These are phyloP conservation scores for Eustoma russellianum DNA, from an alignment of 257 asterid genomes.

Conservation along the genomic window DNA sequence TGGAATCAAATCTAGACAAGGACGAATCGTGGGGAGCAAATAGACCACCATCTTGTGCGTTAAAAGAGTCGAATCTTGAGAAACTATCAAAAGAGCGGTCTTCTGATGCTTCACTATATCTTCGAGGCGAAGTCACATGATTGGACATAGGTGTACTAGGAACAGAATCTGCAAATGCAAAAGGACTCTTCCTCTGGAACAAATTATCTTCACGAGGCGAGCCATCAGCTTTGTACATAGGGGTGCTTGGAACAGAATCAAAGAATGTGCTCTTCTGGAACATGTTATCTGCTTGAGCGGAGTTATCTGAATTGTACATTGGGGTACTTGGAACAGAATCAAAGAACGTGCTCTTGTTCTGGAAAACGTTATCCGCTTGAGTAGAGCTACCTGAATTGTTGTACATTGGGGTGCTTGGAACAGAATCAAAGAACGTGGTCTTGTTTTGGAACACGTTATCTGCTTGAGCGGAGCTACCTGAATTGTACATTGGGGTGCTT, in stretches of 20 bases:
- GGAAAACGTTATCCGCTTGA: conserved; percentile 36
- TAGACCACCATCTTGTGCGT: conserved; percentile 26
- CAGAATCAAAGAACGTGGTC: conserved; percentile 17
- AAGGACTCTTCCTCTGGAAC: conserved; percentile 40
- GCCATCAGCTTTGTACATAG: conserved; percentile 15
- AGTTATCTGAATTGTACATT: conserved; percentile 24
- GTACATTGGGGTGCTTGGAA: conserved; percentile 15
- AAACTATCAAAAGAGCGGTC: conserved; percentile 44
- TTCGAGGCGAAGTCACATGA: conserved; percentile 46
- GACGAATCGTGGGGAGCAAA: conserved; percentile 34
- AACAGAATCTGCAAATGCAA: conserved; percentile 61
- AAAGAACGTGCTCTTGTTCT: conserved; percentile 41
- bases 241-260: conserved; percentile 26
- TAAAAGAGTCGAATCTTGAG: conserved; percentile 76
- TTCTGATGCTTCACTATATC: conserved; percentile 33
- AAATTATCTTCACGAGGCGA: conserved; percentile 32
- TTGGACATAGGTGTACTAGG: conserved; percentile 81
- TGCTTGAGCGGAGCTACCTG: too few relatives aligned
- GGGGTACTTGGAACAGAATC: conserved; percentile 94
- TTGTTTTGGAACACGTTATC: conserved; percentile 27
- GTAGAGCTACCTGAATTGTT: conserved; percentile 15
- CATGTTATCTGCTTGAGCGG: conserved; percentile 25
- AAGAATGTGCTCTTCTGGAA: conserved; percentile 15
- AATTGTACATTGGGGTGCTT: conserved; percentile 18
- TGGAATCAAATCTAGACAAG: conserved; percentile 77